Percentiles rank a stretch among this genome's conserved stretches.
phyloP scores from a whole-genome alignment of 2,329 filamentous ascomycete species.

The Fusarium azukiicola region DNA sequence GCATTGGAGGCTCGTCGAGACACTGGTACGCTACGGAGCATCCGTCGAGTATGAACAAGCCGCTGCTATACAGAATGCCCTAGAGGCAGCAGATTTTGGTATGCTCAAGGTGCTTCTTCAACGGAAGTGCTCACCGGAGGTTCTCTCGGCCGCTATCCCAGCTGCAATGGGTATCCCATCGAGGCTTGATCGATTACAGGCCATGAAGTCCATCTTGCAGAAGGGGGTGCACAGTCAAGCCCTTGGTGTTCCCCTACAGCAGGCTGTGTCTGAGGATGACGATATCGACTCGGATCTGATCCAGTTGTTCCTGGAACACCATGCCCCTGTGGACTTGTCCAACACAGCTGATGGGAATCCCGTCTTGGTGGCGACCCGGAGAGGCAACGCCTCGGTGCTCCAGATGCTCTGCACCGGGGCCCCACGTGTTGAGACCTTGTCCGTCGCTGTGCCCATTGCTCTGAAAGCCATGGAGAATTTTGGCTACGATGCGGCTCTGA shows the following conservation, averaged over 20 bases:
- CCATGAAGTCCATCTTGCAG: conserved; percentile 5
- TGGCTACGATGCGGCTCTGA: background rate
- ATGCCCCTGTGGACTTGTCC: background rate
- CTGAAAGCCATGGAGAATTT: background rate
- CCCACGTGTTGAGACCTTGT: background rate
- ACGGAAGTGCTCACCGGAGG: background rate
- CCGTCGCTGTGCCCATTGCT: conserved; percentile 21
- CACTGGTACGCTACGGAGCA: conserved; percentile 23
- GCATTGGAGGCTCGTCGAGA: background rate
- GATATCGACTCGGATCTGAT: background rate
- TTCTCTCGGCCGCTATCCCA: background rate
- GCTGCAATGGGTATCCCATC: background rate
- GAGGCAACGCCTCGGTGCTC: conserved; percentile 25
- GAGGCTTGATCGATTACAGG: background rate
- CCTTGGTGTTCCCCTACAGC: background rate
- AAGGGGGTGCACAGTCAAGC: conserved; percentile 18
- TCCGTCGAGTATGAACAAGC: conserved; percentile 22
- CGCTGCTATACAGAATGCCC: conserved; percentile 16
- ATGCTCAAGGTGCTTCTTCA: background rate
- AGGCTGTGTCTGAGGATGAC: background rate
- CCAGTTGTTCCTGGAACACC: conserved; percentile 23
- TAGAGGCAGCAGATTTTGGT: background rate
- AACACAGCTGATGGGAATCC: background rate
- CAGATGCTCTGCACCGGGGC: conserved; percentile 14
- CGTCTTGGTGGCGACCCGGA: background rate